Evolutionary conservation across 2,329 filamentous ascomycete genomes (phyloP), one percentile per base, ranked within the genome.

Genomic region (Metarhizium sp.): DNA sequence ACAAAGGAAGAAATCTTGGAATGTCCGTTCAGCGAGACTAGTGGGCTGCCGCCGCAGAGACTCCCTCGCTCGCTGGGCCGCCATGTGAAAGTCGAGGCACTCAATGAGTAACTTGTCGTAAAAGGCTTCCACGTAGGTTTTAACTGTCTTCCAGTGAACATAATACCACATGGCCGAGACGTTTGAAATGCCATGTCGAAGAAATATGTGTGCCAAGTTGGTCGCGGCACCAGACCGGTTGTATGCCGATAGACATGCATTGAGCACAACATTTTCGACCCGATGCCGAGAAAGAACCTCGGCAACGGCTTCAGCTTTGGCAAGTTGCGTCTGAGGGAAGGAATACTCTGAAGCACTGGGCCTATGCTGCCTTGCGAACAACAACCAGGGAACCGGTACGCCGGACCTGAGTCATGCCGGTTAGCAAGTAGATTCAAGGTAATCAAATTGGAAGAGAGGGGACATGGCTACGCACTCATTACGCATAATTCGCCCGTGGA

Each of bases 141-240:
- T 48, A 30, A 61, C 64, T 20, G 64, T 66, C 58, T 62, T 59
- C 61, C 60, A 65, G 57, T 66, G 62, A 32, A 66, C 64, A 45
- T 61, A 65, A 58, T 60, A 66, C 64, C 64, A 66, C 64, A 66
- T 66, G 59, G 64, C 64, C 20, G 63, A 65, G 30, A 66, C 61
- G 43, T 65, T 63, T 2, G 58, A 60, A 8, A 66, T 58, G 46
- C 64, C 64, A 34, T 61, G 59, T 51, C 56, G 56, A n/a, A 66
- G 55, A n/a, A 66, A 62, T 36, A 63, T 61, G 58, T 66, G 63
- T n/a, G 64, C 59, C 40, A 66, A 56, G 52, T 66, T 66, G 2
- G 62, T 63, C 14, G 56, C 52, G 36, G 62, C 56, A 14, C 59
- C 56, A 18, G 60, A 52, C 18, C 57, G 59, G 56, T 66, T 66